Evolutionary conservation across 805 yeast species (phyloP).

Genomic region (Starmerella geochares): DNA sequence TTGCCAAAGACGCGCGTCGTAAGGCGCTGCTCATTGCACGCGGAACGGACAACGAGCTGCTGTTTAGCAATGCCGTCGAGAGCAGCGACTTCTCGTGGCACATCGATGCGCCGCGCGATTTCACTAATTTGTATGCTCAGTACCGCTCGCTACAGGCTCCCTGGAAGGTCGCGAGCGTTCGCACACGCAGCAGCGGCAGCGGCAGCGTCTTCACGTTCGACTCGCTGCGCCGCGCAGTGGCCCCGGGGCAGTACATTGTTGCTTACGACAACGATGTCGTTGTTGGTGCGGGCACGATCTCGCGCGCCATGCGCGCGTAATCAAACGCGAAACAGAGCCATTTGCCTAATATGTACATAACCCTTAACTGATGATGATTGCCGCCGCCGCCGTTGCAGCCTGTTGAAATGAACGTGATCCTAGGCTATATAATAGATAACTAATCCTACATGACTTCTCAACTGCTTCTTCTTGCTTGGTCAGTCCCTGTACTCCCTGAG

Average conservation of each 20-base stretch:
- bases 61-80: constrained; percentile 40
- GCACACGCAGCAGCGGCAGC: constrained; percentile 15
- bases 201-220: constrained; percentile 35
- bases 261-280: constrained; percentile 58
- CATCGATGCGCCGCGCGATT: constrained; percentile 22
- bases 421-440: too few species aligned
- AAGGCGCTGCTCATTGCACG: constrained; percentile 74
- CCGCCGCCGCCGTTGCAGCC: too few species aligned
- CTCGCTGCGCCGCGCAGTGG: constrained; percentile 56
- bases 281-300: constrained; percentile 41
- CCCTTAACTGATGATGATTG: background rate
- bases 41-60: constrained; percentile 50
- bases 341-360: background rate
- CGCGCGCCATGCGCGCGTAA: background rate
- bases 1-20: constrained; percentile 50
- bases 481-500: too few species aligned
- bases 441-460: too few species aligned
- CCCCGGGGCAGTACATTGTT: constrained; percentile 81
- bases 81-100: constrained; percentile 47
- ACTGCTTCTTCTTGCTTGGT: too few species aligned
- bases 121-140: constrained; percentile 42
- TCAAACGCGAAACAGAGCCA: background rate
- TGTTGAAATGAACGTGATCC: too few species aligned
- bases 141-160: constrained; percentile 66
- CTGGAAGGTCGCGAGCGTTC: constrained; percentile 29